Evolutionary conservation across 331 rosid genomes (phyloP), one percentile per base, ranked within the genome.

Genomic region (Saraca asoca): DNA sequence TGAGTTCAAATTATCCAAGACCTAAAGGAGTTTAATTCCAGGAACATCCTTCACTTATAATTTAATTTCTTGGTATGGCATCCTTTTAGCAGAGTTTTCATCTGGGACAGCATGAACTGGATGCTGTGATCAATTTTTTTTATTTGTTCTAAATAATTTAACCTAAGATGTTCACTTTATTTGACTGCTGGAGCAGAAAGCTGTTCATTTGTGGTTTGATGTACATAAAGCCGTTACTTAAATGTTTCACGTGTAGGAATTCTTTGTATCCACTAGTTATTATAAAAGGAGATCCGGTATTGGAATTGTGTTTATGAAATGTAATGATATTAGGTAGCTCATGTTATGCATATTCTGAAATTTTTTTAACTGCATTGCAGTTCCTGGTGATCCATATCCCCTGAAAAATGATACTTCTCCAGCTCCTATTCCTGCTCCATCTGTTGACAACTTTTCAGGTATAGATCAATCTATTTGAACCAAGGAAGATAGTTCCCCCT

Each of bases 371-470:
- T 33, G 74, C 66, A 38, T 79, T 75, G 64, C 82, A 94, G 99
- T 85, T 75, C 99, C 99, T 31, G 99, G 99, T 19, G 96, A 87
- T 57, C 92, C 95, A 66, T 94, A 88, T 85, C 84, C 88, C 42
- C 12, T 74, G 78, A 75, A 79, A 66, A 80, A 74, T 5, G 79
- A 79, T 65, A 62, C 77, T 83, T 72, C 95, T 61, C 80, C 87
- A 0, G 71, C 85, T 66, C 80, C 95, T 62, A 84, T 48, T 66
- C 90, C 91, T 70, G 71, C 91, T 14, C 80, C 87, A 53, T 71
- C 83, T 29, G 58, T 46, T 63, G 81, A 62, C 69, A 69, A 46
- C 65, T 46, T 71, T 46, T 75, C 92, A 83, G 95, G 96, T 94
- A 75, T 51, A 51, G 64, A 72, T 74, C 70, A 60, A 60, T 68